Evolutionary conservation across 2,329 filamentous ascomycete genomes (phyloP), one percentile per base, ranked within the genome.

Genomic region (Fusarium guadeloupense): DNA sequence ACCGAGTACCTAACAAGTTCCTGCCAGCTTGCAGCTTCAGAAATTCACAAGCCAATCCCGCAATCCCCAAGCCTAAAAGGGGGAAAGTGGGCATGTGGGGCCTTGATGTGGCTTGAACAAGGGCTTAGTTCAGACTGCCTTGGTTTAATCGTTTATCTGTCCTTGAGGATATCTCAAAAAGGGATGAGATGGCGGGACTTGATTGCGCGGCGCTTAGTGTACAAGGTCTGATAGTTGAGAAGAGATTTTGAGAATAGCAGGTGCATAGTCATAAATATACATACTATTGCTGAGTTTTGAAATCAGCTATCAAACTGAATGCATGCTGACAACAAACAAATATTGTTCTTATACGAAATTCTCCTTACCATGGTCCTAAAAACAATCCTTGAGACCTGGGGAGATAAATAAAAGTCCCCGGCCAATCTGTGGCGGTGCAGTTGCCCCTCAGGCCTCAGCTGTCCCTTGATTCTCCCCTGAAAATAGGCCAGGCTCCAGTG

Each of bases 401-500:
- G 40, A 54, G 37, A 42, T 16, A 51, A 40, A 35, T 47, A 46
- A 54, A 41, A 46, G 33, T 35, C 45, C 40, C 34, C 40, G 28
- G 40, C 37, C 55, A 33, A 53, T 30, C 23, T 56, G 58, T 64
- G 61, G 61, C 61, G 61, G 61, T 64, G 61, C 61, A 47, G 37
- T 47, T 52, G 51, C 50, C 39, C 52, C 38, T 39, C 26, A 37
- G 55, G 55, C 62, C 55, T 62, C 59, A 55, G 13, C 21, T 53
- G 35, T 49, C 45, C 51, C 47, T n/a, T 53, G 52, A 45, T 23
- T 35, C 35, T 43, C 52, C 64, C 64, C 64, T 65, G 59, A 65
- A 66, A 51, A 48, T 44, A 63, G 60, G 56, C 62, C 51, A 58
- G 66, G 60, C 66, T 56, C 66, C 63, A 69, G 63, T 67, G 47